Conservation (phyloP, 305 asterid species). For the Coffea humblotiana region DNA sequence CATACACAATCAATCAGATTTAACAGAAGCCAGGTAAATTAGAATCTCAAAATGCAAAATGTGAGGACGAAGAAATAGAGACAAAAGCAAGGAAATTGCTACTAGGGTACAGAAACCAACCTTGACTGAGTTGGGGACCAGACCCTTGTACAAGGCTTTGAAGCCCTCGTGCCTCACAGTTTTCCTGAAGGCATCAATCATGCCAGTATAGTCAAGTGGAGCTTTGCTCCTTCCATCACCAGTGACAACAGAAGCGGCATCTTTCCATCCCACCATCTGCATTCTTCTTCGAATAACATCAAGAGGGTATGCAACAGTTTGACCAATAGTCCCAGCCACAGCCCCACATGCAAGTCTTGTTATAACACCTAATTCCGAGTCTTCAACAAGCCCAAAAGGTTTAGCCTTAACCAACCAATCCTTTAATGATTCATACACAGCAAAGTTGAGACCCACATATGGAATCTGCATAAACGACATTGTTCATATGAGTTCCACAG, state of each 20-base stretch:
- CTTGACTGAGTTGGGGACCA: slow-evolving; percentile 95
- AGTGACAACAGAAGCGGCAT: slow-evolving; percentile 71
- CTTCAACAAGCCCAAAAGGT: slow-evolving; percentile 66
- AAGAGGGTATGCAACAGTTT: slow-evolving; percentile 93
- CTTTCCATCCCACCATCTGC: slow-evolving; percentile 98
- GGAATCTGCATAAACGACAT: slow-evolving; percentile 62
- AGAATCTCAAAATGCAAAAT: background rate
- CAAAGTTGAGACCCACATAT: slow-evolving; percentile 92
- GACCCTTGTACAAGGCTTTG: slow-evolving; percentile 85
- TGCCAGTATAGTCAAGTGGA: slow-evolving; percentile 71
- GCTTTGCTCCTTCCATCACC: slow-evolving; percentile 76
- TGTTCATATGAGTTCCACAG: slow-evolving; percentile 16
- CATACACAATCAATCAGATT: background rate
- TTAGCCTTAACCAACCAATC: slow-evolving; percentile 73
- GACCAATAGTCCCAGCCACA: slow-evolving; percentile 93
- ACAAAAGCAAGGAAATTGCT: background rate
- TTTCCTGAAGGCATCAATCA: slow-evolving; percentile 91
- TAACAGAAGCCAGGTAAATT: background rate
- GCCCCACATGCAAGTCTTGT: slow-evolving; percentile 94
- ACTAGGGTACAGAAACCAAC: slow-evolving; percentile 38
- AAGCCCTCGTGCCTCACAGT: slow-evolving; percentile 81
- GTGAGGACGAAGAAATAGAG: background rate
- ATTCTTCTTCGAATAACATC: slow-evolving; percentile 93
- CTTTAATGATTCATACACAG: slow-evolving; percentile 89
- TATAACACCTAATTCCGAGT: slow-evolving; percentile 69